Evolutionary conservation across 371 early-diverging fungal genomes (phyloP).

Genomic region (Phascolomyces articulosus): DNA sequence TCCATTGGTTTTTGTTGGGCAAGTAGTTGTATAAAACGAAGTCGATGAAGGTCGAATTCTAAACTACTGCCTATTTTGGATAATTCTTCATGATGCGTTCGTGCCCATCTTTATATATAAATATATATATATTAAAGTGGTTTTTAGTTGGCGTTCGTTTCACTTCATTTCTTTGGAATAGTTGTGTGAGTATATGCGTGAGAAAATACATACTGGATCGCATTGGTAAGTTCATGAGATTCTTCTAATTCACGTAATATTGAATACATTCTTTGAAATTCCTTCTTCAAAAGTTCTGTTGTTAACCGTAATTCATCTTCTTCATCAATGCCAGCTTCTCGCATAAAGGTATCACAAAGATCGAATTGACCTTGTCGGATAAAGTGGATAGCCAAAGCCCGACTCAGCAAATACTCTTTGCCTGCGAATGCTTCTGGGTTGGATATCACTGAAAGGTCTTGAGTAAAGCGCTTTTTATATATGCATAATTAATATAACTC

Average conservation of each 20-base stretch:
- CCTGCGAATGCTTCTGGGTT: conserved; percentile 72
- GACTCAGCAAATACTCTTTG: conserved; percentile 61
- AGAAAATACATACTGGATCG: conserved; percentile 27
- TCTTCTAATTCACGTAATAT: conserved; percentile 36
- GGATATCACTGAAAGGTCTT: conserved; percentile 58
- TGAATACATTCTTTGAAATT: conserved; percentile 43
- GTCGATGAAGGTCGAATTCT: conserved; percentile 84
- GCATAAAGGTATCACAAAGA: conserved; percentile 64
- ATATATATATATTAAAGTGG: neutral
- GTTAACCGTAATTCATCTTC: conserved; percentile 33
- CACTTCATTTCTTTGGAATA: too few relatives aligned
- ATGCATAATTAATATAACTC: too few relatives aligned
- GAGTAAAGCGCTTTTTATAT: conserved; percentile 59
- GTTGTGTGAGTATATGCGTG: too few relatives aligned
- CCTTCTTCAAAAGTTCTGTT: conserved; percentile 32
- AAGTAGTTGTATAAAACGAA: conserved; percentile 78
- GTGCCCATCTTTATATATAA: conserved; percentile 70
- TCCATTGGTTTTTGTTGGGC: conserved; percentile 34
- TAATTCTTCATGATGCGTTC: conserved; percentile 58
- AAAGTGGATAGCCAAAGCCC: conserved; percentile 76
- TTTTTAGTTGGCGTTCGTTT: too few relatives aligned
- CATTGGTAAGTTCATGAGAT: conserved; percentile 25
- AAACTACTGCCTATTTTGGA: conserved; percentile 64
- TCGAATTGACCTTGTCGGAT: conserved; percentile 89
- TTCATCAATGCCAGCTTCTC: conserved; percentile 42